Evolutionary conservation across 2,329 filamentous ascomycete species (phyloP), one percentile per base, ranked within the genome.

Genomic region (Verticillium isaacii): DNA sequence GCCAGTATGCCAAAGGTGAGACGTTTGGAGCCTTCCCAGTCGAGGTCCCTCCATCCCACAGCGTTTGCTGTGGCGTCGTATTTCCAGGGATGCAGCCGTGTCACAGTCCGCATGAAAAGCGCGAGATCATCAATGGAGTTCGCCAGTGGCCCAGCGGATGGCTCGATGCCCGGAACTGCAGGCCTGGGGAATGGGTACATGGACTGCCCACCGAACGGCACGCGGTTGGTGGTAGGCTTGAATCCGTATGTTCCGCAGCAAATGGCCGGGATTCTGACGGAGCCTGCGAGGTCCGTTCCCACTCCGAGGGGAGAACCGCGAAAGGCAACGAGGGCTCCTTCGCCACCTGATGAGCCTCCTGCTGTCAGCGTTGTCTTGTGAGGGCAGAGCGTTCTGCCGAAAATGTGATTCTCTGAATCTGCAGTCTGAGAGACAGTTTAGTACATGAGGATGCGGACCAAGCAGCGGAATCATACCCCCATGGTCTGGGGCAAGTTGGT

Each of bases 401-500:
- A 74, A 57, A 79, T 74, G 61, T 79, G 77, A 63, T 79, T 78
- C 14, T 88, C 83, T 1, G 80, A 84, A 70, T 90, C 88, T 17
- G 85, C 82, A 60, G 89, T 88, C 87, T 64, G 19, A n/a, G 8
- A 8, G 2, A 15, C 25, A 45, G 7, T 25, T 15, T 1, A 7
- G 52, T 12, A 54, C 1, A 17, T 25, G 25, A 5, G 25, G 25
- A 25, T 25, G 25, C 25, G 25, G 25, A 25, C 25, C 25, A 5
- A 25, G 25, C 25, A 5, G 25, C 4, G 25, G 25, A 25, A 25
- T 8, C 64, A 5, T 11, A 75, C 78, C 66, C 77, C 76, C 61
- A 86, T 72, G 0, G 82, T 83, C 64, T 86, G 83, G 1, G 89
- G 88, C 2, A 91, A 77, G 66, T 90, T 90, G 0, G 89, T 91